A percentile compares a stretch with the other conserved stretches of the same genome.
phyloP scores from a whole-genome alignment of 768 basidiomycete genomes.

The Russula sp. region DNA sequence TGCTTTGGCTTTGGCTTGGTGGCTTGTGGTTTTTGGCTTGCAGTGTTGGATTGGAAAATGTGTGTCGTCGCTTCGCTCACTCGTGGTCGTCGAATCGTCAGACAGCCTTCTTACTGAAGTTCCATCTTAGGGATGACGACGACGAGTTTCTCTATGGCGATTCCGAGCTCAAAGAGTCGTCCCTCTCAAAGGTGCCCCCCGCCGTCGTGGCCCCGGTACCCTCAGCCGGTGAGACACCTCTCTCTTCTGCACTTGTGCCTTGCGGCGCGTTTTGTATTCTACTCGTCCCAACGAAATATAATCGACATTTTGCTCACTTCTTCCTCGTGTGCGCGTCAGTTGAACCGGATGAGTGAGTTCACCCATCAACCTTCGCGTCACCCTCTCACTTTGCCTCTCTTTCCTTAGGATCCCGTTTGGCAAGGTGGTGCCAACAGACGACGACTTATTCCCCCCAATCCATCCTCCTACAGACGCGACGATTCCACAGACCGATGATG shows the following conservation, averaged over 20 bases:
- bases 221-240: conserved; percentile 15
- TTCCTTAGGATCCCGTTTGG: conserved; percentile 12
- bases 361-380: not conserved
- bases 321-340: conserved; percentile 17
- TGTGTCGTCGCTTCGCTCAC: conserved; percentile 1
- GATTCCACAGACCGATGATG: conserved; percentile 11
- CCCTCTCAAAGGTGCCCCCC: conserved; percentile 23
- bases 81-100: conserved; percentile 5
- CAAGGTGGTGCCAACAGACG: conserved; percentile 5
- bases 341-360: conserved; percentile 21
- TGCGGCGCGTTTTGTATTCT: conserved; percentile 16
- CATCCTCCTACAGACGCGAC: conserved; percentile 21
- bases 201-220: conserved; percentile 37
- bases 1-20: too few relatives aligned
- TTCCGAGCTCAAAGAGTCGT: conserved; percentile 14
- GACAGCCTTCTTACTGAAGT: conserved; percentile 12
- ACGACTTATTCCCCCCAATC: conserved; percentile 7
- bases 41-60: conserved; percentile 15
- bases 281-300: conserved; percentile 18
- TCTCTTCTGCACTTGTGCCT: not conserved
- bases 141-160: conserved; percentile 32
- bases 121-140: conserved; percentile 28
- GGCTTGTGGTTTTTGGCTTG: not conserved
- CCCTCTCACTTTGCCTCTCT: not conserved
- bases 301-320: conserved; percentile 18